Evolutionary conservation across 2,329 filamentous ascomycete genomes (phyloP).

Genomic region (Aspergillus sp.): DNA sequence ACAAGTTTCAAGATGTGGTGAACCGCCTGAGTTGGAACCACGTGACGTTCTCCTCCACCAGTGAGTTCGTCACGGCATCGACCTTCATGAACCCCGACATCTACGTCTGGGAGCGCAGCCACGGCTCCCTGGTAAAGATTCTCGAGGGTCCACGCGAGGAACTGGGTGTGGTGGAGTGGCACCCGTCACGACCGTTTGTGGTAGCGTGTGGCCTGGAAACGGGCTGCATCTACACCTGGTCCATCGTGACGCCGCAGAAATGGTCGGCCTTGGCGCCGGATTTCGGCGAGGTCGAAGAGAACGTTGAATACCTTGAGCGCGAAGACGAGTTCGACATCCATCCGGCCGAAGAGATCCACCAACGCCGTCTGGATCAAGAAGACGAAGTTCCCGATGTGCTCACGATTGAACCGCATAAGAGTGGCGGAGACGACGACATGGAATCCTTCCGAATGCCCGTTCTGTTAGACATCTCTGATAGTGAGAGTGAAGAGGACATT

Average conservation of each 20-base stretch:
- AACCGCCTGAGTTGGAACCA: constrained; percentile 96
- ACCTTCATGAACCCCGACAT: constrained; percentile 99
- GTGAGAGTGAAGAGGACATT: constrained; percentile 90
- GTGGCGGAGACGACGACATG: constrained; percentile 56
- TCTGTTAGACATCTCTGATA: constrained; percentile 86
- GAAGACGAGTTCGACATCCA: constrained; percentile 99
- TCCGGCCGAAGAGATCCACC: constrained; percentile 89
- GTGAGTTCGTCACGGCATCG: constrained; percentile 93
- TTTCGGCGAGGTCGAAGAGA: constrained; percentile 96
- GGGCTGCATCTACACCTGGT: constrained; percentile 93
- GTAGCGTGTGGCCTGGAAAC: constrained; percentile 91
- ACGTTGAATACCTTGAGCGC: constrained; percentile 90
- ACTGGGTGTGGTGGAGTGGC: constrained; percentile 95
- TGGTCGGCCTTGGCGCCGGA: constrained; percentile 97
- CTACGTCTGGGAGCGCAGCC: constrained; percentile 94
- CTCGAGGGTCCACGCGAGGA: constrained; percentile 96
- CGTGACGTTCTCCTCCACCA: constrained; percentile 88
- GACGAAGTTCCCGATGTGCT: constrained; percentile 92
- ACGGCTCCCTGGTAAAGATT: constrained; percentile 93
- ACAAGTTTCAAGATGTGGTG: constrained; percentile 98
- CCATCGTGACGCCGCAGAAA: constrained; percentile 88
- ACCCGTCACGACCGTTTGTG: constrained; percentile 81
- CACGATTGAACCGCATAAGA: constrained; percentile 67
- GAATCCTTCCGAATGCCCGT: constrained; percentile 87
- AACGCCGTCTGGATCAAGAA: constrained; percentile 83